Base-by-base conservation (phyloP, 108 stramenopile genomes). In the Cyclotella kingstonii region DNA sequence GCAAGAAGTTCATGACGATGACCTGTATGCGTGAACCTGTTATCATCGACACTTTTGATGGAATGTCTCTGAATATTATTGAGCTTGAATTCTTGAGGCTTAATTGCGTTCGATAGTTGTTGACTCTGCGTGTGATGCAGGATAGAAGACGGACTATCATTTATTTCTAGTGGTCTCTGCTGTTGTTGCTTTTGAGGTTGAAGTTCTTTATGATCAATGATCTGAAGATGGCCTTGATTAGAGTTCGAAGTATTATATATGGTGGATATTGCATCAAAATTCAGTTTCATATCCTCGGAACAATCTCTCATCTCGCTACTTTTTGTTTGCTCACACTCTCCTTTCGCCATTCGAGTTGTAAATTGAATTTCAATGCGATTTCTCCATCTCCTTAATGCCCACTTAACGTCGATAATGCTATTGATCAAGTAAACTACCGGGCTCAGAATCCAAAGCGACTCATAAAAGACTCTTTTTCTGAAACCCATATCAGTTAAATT, bases 341-440 rank as follows among this genome's bases (percentile, higher is more conserved):
- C 4, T 56, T 4, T 33, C 28, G 48, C 9, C 25, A 66, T 47
- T 22, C 55, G 27, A 19, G 45, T 44, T 18, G 45, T 26, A 33
- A 31, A 26, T 27, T 41, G 54, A 44, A 36, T 44, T 4, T 31
- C 5, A n/a, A 19, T 46, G 31, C 41, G 46, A 21, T 47, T 45
- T 4, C 36, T 59, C 36, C 57, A 14, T 18, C 57, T 31, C 8
- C 38, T 35, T 46, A 56, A 11, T 1, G 71, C 64, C 71, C 71
- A 73, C 29, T 28, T 54, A 2, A 73, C 71, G 28, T 73, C 71
- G 21, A 73, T 66, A 17, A 51, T 3, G 25, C 65, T 66, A 18
- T 73, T 73, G 1, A 73, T 7, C 17, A 73, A 46, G 27, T 73
- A 73, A 1, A 64, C 54, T 31, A 73, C 35, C 4, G 71, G 71